phyloP scores from a whole-genome alignment of 805 yeast genomes.

The Candida railenensis region DNA sequence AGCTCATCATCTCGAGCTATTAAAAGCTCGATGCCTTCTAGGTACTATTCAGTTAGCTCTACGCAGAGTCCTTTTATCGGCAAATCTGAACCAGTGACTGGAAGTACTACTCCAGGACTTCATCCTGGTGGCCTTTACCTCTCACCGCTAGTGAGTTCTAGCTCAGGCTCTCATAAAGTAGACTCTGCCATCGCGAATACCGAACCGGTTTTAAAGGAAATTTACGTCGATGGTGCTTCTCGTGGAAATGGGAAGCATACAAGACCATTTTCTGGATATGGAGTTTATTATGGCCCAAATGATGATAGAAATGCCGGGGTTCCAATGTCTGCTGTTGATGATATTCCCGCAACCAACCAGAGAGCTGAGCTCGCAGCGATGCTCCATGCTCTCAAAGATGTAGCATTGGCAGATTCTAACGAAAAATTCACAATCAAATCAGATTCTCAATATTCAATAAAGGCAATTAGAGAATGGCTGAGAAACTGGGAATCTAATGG shows the following conservation, averaged over 20 bases:
- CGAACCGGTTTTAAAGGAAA: conserved; percentile 6
- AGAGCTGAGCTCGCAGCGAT: conserved; percentile 78
- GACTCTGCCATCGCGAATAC: background rate
- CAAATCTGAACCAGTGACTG: no score
- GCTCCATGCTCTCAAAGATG: conserved; percentile 48
- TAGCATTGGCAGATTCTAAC: conserved; percentile 32
- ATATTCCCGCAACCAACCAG: conserved; percentile 55
- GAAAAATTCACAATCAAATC: conserved; percentile 48
- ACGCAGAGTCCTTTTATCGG: no score
- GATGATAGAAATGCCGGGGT: conserved; percentile 56
- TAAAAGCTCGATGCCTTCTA: no score
- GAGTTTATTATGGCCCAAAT: conserved; percentile 63
- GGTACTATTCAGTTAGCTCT: no score
- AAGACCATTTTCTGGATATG: conserved; percentile 59
- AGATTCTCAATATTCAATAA: conserved; percentile 70
- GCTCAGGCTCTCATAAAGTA: no score
- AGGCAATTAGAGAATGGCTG: conserved; percentile 58
- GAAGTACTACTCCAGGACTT: no score
- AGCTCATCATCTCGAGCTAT: no score
- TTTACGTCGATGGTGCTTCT: conserved; percentile 82
- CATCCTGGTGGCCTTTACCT: no score
- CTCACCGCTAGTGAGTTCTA: no score
- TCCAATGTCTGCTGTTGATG: conserved; percentile 36
- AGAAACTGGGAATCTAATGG: conserved; percentile 55
- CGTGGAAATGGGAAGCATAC: conserved; percentile 52